phyloP scores from a whole-genome alignment of 345 rosid species.

The Ceriops decandra region DNA sequence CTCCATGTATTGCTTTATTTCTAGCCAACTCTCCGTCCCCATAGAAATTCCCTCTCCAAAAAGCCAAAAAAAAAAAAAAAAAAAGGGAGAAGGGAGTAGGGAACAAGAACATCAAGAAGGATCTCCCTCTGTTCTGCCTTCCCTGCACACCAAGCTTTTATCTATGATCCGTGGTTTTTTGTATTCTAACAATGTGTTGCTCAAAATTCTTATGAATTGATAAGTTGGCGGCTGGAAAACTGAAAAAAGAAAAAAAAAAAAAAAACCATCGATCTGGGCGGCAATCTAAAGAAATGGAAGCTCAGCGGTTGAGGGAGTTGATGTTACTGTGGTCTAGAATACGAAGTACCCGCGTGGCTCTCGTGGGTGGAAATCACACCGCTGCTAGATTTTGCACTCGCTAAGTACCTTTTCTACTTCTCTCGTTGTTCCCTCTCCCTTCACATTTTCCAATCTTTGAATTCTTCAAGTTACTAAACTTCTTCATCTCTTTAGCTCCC shows the following conservation, averaged over 20 bases:
- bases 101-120: not conserved
- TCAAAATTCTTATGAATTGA: not conserved
- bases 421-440: conserved; percentile 9
- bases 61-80: not conserved
- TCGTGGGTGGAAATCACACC: conserved; percentile 87
- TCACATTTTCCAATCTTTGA: not conserved
- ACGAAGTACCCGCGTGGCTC: conserved; percentile 48
- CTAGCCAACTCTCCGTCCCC: not conserved
- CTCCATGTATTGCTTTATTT: conserved; percentile 6
- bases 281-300: conserved; percentile 46
- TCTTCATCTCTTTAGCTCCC: too few relatives aligned
- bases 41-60: not conserved
- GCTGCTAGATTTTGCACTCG: conserved; percentile 86
- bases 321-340: conserved; percentile 48
- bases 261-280: not conserved
- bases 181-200: conserved; percentile 5
- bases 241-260: too few relatives aligned
- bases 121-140: conserved; percentile 1
- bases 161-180: not conserved
- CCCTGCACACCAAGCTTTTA: conserved; percentile 13
- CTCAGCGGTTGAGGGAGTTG: conserved; percentile 50
- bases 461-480: too few relatives aligned
- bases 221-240: too few relatives aligned
- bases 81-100: not conserved
- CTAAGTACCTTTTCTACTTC: conserved; percentile 25